phyloP scores from a whole-genome alignment of 257 asterid species.

The Haberlea rhodopensis region DNA sequence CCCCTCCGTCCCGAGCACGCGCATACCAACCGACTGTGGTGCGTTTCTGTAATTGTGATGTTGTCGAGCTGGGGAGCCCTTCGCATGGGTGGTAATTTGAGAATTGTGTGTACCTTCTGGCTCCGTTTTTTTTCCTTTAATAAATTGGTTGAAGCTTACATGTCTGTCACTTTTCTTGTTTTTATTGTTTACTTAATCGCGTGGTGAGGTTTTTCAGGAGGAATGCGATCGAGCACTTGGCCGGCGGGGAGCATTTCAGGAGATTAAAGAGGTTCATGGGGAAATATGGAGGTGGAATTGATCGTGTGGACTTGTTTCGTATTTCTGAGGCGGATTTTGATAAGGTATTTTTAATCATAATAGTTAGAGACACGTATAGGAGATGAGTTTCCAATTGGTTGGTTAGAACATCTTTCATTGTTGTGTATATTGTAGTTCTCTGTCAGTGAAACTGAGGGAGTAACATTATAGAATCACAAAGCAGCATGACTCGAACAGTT shows the following conservation, averaged over 20 bases:
- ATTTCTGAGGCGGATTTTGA: constrained; percentile 23
- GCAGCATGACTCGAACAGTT: background rate
- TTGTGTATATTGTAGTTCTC: background rate
- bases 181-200: background rate
- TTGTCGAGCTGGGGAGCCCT: constrained; percentile 54
- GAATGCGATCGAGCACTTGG: constrained; percentile 63
- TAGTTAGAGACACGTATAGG: background rate
- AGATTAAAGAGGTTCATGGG: constrained; percentile 70
- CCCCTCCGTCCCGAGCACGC: constrained; percentile 55
- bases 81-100: constrained; percentile 49
- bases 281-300: constrained; percentile 77
- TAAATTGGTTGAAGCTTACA: background rate
- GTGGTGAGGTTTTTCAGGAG: constrained; percentile 49
- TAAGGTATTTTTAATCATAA: background rate
- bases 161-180: background rate
- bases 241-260: constrained; percentile 78
- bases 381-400: background rate
- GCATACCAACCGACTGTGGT: constrained; percentile 61
- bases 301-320: constrained; percentile 50
- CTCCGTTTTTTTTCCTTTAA: no score
- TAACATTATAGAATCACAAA: no score
- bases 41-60: constrained; percentile 67
- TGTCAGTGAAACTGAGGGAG: background rate
- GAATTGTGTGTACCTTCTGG: constrained; percentile 7
- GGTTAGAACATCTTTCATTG: background rate